Base-by-base conservation (phyloP, 2,329 filamentous ascomycete species). In the Cordyceps militaris region DNA sequence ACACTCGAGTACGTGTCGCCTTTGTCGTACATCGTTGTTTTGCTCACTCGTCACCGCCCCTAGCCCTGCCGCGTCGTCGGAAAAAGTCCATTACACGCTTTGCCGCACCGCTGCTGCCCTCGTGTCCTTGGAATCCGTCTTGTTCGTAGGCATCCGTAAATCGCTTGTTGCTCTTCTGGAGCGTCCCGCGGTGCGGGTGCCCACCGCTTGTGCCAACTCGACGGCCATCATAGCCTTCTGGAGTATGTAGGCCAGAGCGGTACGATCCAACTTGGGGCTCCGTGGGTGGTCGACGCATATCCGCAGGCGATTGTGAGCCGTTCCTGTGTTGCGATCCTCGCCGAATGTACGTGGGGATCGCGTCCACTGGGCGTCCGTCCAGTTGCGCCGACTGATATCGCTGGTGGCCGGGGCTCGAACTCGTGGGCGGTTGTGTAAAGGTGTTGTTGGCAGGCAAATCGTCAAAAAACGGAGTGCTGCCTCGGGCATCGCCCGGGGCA, bases 81-180 rank as follows among this genome's bases (percentile, higher is more conserved):
- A 99, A 99, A 73, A 97, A 96, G 74, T 99, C 93, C 92, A 99
- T 97, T 40, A 99, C 94, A 69, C 91, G 86, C 70, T 92, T 87
- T 14, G 92, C 91, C 3, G 91, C 89, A 58, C 90, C 90, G 62
- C 86, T 93, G 71, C 89, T 95, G 46, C 93, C 93, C 32, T 86
- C 86, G 66, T 91, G 86, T 54, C 86, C 83, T 55, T 79, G 78
- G 36, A 76, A 79, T 61, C 80, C 81, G 51, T 83, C 81, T 63
- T 90, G 87, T 60, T 96, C 91, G 69, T 96, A 97, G 2, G 89
- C 91, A 66, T 97, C 91, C 1, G 83, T 86, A 65, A 99, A 96
- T 63, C 91, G 85, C 73, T 93, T 91, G 71, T 88, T 88, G 70
- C 86, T 87, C 75, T 96, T 96, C 66, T 94, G 88, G 47, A 94